A percentile compares a stretch with the other conserved stretches of the same genome.
phyloP scores from a whole-genome alignment of 2,329 filamentous ascomycete genomes.

The Xylariales sp. region DNA sequence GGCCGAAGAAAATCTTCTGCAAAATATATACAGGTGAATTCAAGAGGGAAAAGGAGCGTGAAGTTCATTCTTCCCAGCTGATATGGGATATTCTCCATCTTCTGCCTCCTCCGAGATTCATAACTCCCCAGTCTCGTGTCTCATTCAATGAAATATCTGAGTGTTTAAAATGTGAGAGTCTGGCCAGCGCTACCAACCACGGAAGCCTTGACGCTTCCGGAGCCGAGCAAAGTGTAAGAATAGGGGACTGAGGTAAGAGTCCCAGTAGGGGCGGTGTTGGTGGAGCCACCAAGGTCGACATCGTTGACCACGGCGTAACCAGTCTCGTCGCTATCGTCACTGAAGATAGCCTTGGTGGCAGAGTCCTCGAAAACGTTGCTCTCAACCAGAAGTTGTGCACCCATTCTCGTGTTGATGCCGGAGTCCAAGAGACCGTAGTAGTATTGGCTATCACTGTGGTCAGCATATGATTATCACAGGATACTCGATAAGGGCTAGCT shows the following conservation, averaged over 20 bases:
- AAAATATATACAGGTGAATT: constrained; percentile 1
- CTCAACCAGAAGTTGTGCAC: constrained; percentile 47
- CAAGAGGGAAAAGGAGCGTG: constrained; percentile 2
- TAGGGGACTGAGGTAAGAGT: constrained; percentile 23
- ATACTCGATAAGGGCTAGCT: no score
- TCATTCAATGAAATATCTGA: neutral
- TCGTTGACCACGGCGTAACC: constrained; percentile 38
- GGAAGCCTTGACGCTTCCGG: constrained; percentile 12
- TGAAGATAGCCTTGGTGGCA: constrained; percentile 24
- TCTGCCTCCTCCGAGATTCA: neutral
- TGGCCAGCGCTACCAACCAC: constrained; percentile 9
- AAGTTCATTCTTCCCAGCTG: neutral
- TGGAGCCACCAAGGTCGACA: constrained; percentile 37
- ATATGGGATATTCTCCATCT: neutral
- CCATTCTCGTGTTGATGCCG: constrained; percentile 49
- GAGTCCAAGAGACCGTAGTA: constrained; percentile 38
- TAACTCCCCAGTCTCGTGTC: neutral
- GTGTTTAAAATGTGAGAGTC: constrained; percentile 9
- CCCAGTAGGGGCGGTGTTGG: constrained; percentile 44
- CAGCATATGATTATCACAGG: neutral
- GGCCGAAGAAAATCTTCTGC: neutral
- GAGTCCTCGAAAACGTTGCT: constrained; percentile 31
- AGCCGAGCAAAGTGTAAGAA: constrained; percentile 12
- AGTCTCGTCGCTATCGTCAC: constrained; percentile 34
- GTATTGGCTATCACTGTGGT: constrained; percentile 31